phyloP scores from a whole-genome alignment of 768 basidiomycete species.

The Macrocybe gigantea region DNA sequence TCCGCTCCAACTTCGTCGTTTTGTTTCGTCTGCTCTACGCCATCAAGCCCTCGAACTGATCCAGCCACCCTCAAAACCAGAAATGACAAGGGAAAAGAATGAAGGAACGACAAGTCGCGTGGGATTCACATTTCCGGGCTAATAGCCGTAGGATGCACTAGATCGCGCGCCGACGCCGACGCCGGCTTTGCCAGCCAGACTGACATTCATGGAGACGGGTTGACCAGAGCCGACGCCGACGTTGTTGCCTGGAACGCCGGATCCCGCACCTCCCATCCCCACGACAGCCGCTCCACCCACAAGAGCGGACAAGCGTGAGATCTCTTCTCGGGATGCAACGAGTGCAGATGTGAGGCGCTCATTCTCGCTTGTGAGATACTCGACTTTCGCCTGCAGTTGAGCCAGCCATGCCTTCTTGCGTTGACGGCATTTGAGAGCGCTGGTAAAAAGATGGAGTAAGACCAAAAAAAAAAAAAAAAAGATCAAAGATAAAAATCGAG shows the following conservation, averaged over 20 bases:
- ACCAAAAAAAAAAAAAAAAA: background rate
- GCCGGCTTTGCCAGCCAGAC: conserved; percentile 22
- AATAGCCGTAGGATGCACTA: too few species aligned
- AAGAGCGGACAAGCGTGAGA: conserved; percentile 72
- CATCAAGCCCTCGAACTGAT: too few species aligned
- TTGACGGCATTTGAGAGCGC: conserved; percentile 97
- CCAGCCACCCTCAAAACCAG: too few species aligned
- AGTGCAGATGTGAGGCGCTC: conserved; percentile 87
- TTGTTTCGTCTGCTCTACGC: too few species aligned
- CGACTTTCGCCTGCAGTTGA: conserved; percentile 90
- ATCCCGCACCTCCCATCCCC: conserved; percentile 20
- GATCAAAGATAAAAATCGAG: too few species aligned
- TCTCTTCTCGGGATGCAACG: conserved; percentile 86
- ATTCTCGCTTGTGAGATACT: conserved; percentile 89
- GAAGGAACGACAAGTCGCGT: too few species aligned
- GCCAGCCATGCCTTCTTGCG: conserved; percentile 98
- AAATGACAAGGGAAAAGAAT: too few species aligned
- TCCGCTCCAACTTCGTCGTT: too few species aligned
- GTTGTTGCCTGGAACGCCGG: conserved; percentile 13
- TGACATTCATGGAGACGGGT: conserved; percentile 43
- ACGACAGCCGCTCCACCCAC: conserved; percentile 63
- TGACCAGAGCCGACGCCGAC: conserved; percentile 26
- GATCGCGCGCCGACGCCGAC: conserved; percentile 2
- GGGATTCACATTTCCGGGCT: too few species aligned
- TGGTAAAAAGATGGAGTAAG: conserved; percentile 21